Evolutionary conservation across 2,329 filamentous ascomycete genomes (phyloP).

Genomic region (Westerdykella ornata): DNA sequence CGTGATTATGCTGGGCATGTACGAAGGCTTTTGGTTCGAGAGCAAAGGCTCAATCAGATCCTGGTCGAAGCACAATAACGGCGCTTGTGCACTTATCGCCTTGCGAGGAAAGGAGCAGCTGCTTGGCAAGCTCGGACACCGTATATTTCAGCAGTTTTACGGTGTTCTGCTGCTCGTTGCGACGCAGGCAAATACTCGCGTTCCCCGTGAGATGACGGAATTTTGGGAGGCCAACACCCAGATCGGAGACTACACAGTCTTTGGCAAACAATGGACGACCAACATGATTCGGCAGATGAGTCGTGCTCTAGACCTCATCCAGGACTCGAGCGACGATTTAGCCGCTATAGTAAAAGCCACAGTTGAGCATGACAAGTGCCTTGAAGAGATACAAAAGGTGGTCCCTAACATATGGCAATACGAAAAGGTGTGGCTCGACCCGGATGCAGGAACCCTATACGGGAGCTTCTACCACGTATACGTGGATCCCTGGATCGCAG

Average conservation of each 20-base stretch:
- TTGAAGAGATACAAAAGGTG: constrained; percentile 16
- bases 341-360: constrained; percentile 11
- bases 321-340: constrained; percentile 14
- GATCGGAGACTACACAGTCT: constrained; percentile 14
- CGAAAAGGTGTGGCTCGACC: constrained; percentile 13
- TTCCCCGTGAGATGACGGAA: constrained; percentile 16
- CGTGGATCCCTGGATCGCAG: constrained; percentile 23
- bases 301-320: constrained; percentile 16
- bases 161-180: constrained; percentile 18
- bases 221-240: constrained; percentile 16
- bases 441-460: constrained; percentile 12
- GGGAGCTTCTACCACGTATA: constrained; percentile 26
- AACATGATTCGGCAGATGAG: constrained; percentile 15
- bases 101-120: constrained; percentile 27
- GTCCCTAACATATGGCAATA: constrained; percentile 23
- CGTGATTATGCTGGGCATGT: constrained; percentile 30
- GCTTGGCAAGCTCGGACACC: constrained; percentile 12
- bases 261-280: constrained; percentile 17
- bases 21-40: constrained; percentile 28
- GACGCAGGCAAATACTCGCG: constrained; percentile 12
- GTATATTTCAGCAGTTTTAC: constrained; percentile 29
- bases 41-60: constrained; percentile 22
- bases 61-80: constrained; percentile 31
- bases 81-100: constrained; percentile 27
- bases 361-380: constrained; percentile 14